A percentile compares a stretch with the other conserved stretches of the same genome.
Evolutionary conservation across 176 grass and related monocot genomes (phyloP).

Genomic region (Triticum urartu): DNA sequence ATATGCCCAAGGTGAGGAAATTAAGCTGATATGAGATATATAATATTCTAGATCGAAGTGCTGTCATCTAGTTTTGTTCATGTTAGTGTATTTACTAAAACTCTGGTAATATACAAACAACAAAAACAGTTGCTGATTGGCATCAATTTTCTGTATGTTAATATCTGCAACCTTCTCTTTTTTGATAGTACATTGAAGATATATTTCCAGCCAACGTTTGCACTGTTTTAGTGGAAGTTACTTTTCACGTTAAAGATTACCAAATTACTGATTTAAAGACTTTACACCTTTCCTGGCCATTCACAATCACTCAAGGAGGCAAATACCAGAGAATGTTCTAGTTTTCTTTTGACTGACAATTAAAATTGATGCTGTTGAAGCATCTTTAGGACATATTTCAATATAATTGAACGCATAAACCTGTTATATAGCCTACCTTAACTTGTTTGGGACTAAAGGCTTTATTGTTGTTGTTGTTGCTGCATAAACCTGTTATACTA

Average conservation of each 20-base stretch:
- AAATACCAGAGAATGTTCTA: background rate
- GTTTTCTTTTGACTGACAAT: background rate
- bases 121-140: background rate
- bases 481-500: background rate
- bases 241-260: background rate
- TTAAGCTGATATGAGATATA: background rate
- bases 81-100: slow-evolving; percentile 6
- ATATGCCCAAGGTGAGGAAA: slow-evolving; percentile 79
- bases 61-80: background rate
- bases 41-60: background rate
- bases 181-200: background rate
- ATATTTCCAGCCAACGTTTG: background rate
- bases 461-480: too few species aligned
- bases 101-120: background rate
- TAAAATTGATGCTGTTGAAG: background rate
- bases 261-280: background rate
- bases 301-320: background rate
- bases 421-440: background rate
- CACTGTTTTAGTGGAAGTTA: background rate
- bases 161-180: background rate
- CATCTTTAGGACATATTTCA: background rate
- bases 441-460: too few species aligned
- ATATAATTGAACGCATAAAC: background rate
- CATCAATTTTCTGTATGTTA: background rate
- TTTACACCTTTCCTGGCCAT: background rate